Percentiles rank a stretch among this genome's conserved stretches.
Evolutionary conservation across 805 yeast species (phyloP).

Genomic region (Candida quercuum): DNA sequence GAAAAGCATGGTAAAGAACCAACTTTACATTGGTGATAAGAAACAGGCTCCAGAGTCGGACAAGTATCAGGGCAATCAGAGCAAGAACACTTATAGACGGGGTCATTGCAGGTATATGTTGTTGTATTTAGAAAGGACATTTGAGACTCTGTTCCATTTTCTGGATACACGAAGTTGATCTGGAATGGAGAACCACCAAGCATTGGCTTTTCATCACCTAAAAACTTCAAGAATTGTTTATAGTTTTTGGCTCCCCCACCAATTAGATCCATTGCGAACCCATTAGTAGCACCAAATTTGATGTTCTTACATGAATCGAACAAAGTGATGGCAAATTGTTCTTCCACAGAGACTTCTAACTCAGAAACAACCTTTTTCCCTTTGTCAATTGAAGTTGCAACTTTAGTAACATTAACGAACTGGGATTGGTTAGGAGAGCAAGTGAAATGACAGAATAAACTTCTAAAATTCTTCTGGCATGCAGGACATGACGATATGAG

Average conservation of each 20-base stretch:
- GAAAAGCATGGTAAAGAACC: constrained; percentile 72
- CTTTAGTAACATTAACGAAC: constrained; percentile 63
- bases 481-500: constrained; percentile 92
- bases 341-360: constrained; percentile 53
- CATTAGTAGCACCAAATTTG: constrained; percentile 91
- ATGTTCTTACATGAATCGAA: constrained; percentile 84
- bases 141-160: constrained; percentile 26
- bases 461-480: constrained; percentile 77
- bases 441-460: constrained; percentile 81
- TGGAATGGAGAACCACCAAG: constrained; percentile 96
- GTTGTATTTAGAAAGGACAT: constrained; percentile 17
- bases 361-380: constrained; percentile 64
- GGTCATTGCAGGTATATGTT: constrained; percentile 49
- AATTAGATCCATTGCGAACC: constrained; percentile 91
- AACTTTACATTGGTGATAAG: constrained; percentile 42
- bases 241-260: constrained; percentile 94
- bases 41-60: constrained; percentile 54
- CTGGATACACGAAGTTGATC: constrained; percentile 63
- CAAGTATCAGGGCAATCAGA: constrained; percentile 83
- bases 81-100: constrained; percentile 73
- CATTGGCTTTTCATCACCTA: constrained; percentile 92
- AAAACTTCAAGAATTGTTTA: constrained; percentile 69
- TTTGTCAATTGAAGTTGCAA: constrained; percentile 37
- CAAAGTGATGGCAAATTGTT: constrained; percentile 54
- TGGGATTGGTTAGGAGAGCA: constrained; percentile 81